phyloP scores from a whole-genome alignment of 2,329 filamentous ascomycete species.

The Pseudogymnoascus sp. region DNA sequence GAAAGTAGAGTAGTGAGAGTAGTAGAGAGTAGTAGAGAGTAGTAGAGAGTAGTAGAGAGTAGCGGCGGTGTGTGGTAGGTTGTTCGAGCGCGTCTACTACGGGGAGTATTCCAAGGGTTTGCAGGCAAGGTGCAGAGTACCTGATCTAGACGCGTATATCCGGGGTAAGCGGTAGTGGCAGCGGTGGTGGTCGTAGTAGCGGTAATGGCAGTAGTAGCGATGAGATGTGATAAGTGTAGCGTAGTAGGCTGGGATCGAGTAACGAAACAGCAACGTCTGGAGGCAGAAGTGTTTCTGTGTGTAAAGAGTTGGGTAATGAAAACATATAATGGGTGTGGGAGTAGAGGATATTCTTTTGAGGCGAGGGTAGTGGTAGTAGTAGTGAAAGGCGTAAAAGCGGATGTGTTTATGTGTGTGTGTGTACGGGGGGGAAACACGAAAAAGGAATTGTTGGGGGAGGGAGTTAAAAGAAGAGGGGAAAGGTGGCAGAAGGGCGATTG shows the following conservation, averaged over 20 bases:
- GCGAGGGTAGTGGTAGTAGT: background rate
- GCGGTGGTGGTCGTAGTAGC: background rate
- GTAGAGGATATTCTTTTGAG: background rate
- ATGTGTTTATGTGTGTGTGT: background rate
- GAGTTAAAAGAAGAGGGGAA: background rate
- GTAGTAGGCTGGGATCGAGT: slow-evolving; percentile 10
- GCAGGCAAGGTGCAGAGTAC: slow-evolving; percentile 1
- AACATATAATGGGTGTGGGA: slow-evolving; percentile 5
- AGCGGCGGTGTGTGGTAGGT: background rate
- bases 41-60: background rate
- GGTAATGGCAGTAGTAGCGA: background rate
- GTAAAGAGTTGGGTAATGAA: slow-evolving; percentile 14
- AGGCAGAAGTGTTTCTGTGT: slow-evolving; percentile 17
- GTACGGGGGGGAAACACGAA: background rate
- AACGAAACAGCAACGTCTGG: slow-evolving; percentile 13
- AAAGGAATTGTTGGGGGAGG: no score
- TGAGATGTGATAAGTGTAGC: background rate
- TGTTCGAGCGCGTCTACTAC: slow-evolving; percentile 9
- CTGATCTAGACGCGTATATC: slow-evolving; percentile 3
- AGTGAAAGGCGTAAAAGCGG: background rate
- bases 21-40: background rate
- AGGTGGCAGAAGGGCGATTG: background rate
- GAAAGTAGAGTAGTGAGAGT: background rate
- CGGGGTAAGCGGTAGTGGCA: background rate
- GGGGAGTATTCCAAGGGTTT: background rate